These are phyloP conservation scores for Alternaria longipes DNA, from an alignment of 2,329 filamentous ascomycete genomes.

Conservation along the genomic window DNA sequence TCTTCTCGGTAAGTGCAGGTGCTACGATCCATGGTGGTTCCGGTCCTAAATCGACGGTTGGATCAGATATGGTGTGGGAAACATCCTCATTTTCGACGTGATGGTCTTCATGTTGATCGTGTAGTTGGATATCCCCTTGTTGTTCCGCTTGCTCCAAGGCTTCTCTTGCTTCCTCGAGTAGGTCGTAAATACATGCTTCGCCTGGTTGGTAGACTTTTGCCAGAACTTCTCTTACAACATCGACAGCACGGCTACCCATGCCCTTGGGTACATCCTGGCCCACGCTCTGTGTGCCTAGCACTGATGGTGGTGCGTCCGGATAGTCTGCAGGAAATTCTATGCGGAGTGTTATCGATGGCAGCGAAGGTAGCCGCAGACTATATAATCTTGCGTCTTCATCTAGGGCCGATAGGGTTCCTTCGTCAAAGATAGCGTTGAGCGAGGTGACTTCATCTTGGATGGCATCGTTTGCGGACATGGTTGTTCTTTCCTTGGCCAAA, in stretches of 20 bases:
- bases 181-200: conserved; percentile 86
- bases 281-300: conserved; percentile 82
- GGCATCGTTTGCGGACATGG: conserved; percentile 46
- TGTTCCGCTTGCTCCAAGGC: conserved; percentile 60
- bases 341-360: conserved; percentile 62
- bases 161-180: conserved; percentile 73
- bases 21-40: conserved; percentile 77
- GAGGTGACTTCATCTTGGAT: conserved; percentile 79
- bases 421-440: conserved; percentile 85
- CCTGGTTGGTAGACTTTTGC: conserved; percentile 74
- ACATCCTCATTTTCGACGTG: conserved; percentile 11
- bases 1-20: conserved; percentile 78
- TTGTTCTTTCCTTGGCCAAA: conserved; percentile 22
- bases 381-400: conserved; percentile 42
- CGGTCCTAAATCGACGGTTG: conserved; percentile 39
- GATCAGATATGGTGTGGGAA: conserved; percentile 9
- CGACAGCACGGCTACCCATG: conserved; percentile 75
- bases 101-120: conserved; percentile 29
- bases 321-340: conserved; percentile 78
- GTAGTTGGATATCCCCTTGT: conserved; percentile 36
- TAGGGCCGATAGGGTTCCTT: conserved; percentile 63
- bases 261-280: conserved; percentile 74
- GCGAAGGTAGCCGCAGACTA: conserved; percentile 71
- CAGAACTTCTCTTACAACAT: conserved; percentile 73
- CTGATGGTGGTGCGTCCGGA: conserved; percentile 74